Base-by-base conservation (phyloP, 306 rosid species). In the Hippophae rhamnoides region DNA sequence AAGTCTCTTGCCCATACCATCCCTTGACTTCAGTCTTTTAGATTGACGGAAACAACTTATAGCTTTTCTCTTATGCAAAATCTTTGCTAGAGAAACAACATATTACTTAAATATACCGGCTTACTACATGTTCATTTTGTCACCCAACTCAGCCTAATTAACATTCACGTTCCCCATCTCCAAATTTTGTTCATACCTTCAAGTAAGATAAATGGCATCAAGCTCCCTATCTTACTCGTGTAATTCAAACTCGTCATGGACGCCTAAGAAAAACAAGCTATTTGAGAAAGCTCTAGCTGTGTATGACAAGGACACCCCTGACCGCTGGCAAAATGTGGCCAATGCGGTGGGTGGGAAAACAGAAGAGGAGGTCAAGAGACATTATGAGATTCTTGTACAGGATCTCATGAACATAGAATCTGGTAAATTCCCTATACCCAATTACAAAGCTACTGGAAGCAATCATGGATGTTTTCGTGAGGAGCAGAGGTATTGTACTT, bases 311-410 rank as follows among this genome's bases (percentile, higher is more conserved):
- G 99, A 88, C 71, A 92, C 96, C 43, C 89, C 96, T 0, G 96
- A 92, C 66, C 89, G 96, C 58, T 92, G 96, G 96, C 64, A 74
- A 78, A 85, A 92, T 67, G 86, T 92, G 43, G 96, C 99, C 44
- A 82, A 72, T 69, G 96, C 95, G n/a, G 94, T 88, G n/a, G 95
- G 93, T 9, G 86, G 86, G 1, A 92, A 92, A 74, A 85, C 99
- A 13, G 68, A 82, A 0, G 96, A 88, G 55, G 88, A 92, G 64
- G 95, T 88, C 18, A 88, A 82, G 82, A 78, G 72, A 44, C 99
- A 86, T 66, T 92, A 83, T 42, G 88, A 88, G 9, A 72, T 73
- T 58, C 99, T 92, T 11, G 83, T 86, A 43, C 75, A 76, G 25
- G 99, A 92, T 69, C 71, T 92, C 58, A 75, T 84, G 65, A 81